Conservation (phyloP, 2,329 filamentous ascomycete species). For the Trichoderma gracile region DNA sequence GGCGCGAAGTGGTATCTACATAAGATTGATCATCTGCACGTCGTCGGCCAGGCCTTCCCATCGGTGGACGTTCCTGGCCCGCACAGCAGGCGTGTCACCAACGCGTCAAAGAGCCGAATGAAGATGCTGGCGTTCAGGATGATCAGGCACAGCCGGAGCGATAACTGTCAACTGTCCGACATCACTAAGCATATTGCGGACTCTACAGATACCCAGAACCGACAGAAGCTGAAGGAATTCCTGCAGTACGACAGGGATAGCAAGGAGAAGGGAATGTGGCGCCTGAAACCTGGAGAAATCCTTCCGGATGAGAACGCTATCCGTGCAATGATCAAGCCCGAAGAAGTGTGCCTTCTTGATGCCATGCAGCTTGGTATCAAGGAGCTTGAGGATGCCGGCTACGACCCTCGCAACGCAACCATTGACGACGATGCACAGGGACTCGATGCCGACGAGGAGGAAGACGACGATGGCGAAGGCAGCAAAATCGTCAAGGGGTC, state of each 20-base stretch:
- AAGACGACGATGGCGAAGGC: constrained; percentile 48
- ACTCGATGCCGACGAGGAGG: constrained; percentile 60
- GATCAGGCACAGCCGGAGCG: constrained; percentile 71
- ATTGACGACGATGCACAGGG: constrained; percentile 66
- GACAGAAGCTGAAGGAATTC: constrained; percentile 96
- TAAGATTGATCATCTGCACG: constrained; percentile 86
- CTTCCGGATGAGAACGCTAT: constrained; percentile 80
- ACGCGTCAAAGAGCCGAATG: constrained; percentile 92
- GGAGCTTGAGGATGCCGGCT: constrained; percentile 87
- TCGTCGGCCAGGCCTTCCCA: constrained; percentile 91
- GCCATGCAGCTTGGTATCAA: constrained; percentile 96
- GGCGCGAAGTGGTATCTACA: constrained; percentile 81
- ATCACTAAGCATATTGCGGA: constrained; percentile 91
- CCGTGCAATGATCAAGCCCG: constrained; percentile 86
- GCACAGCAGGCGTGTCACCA: constrained; percentile 92
- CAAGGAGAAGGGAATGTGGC: constrained; percentile 74
- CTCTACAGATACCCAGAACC: constrained; percentile 90
- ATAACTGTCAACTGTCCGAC: constrained; percentile 72
- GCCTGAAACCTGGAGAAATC: constrained; percentile 68
- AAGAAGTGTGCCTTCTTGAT: constrained; percentile 91
- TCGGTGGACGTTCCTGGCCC: constrained; percentile 90
- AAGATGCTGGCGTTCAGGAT: constrained; percentile 95
- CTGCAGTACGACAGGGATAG: constrained; percentile 82
- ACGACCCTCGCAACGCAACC: constrained; percentile 63
- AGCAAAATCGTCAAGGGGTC: constrained; percentile 42